Percentiles rank a stretch among this genome's conserved stretches.
phyloP scores from a whole-genome alignment of 2,329 filamentous ascomycete species.

The Cephalotrichum gorgonifer region DNA sequence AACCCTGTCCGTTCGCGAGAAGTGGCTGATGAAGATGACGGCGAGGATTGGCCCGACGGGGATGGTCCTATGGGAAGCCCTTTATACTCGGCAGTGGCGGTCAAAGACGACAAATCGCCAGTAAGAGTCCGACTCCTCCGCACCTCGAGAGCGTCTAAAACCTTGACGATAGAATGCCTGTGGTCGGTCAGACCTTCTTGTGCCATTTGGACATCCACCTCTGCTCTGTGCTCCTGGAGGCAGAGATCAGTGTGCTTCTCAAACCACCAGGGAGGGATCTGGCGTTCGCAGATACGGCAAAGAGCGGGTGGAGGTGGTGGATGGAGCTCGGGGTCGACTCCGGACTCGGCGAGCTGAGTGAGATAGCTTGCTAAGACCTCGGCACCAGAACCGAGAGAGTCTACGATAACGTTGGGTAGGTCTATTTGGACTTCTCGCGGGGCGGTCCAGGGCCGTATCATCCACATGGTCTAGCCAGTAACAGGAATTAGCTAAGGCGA shows the following conservation, averaged over 20 bases:
- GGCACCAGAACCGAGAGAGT: conserved; percentile 86
- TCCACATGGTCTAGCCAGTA: conserved; percentile 86
- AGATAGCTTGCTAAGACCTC: conserved; percentile 92
- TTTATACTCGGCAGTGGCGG: conserved; percentile 77
- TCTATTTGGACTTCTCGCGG: conserved; percentile 94
- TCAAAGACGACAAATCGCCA: conserved; percentile 37
- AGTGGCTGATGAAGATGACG: conserved; percentile 59
- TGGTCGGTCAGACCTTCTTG: conserved; percentile 90
- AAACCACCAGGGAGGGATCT: conserved; percentile 99
- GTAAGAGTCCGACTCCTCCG: conserved; percentile 55
- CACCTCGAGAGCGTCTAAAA: conserved; percentile 83
- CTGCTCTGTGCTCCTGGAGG: conserved; percentile 87
- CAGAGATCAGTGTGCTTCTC: conserved; percentile 98
- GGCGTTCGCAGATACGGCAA: conserved; percentile 93
- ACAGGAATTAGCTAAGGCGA: conserved; percentile 4
- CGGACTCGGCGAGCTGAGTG: conserved; percentile 76
- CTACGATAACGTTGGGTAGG: conserved; percentile 77
- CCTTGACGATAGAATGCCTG: conserved; percentile 86
- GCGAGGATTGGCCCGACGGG: conserved; percentile 60
- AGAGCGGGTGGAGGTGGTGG: conserved; percentile 81
- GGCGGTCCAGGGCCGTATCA: conserved; percentile 84
- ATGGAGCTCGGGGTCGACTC: conserved; percentile 62
- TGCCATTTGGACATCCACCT: conserved; percentile 95
- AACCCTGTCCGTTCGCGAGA: conserved; percentile 65
- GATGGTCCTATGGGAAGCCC: conserved; percentile 72